Evolutionary conservation across 83 land plant species (phyloP).

Genomic region (Diphasiastrum complanatum): DNA sequence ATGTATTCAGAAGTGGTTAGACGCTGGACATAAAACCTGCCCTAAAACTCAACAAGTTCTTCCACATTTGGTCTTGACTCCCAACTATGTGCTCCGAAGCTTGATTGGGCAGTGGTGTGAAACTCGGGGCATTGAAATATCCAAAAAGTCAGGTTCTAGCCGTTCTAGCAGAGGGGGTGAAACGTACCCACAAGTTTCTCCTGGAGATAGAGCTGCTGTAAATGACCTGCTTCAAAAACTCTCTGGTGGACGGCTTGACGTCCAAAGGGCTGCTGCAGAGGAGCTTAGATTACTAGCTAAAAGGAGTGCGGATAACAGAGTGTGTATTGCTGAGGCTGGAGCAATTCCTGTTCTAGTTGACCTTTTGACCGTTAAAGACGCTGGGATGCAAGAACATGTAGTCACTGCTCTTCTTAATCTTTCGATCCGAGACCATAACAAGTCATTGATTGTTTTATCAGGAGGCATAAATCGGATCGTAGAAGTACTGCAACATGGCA

Average conservation of each 20-base stretch:
- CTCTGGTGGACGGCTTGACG: not conserved
- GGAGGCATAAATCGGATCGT: not conserved
- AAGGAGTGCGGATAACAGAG: not conserved
- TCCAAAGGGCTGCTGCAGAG: not conserved
- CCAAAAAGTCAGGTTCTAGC: not conserved
- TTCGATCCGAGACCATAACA: not conserved
- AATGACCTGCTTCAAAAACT: not conserved
- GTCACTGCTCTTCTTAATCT: no score
- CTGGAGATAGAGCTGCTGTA: not conserved
- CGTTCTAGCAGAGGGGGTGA: not conserved
- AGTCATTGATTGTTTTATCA: not conserved
- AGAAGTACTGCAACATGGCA: not conserved
- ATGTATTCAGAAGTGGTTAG: constrained; percentile 11
- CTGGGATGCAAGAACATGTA: not conserved
- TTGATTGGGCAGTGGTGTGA: constrained; percentile 14
- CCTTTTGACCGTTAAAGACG: not conserved
- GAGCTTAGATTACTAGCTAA: not conserved
- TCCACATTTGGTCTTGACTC: constrained; percentile 6
- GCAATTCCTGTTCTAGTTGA: not conserved
- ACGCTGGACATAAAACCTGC: constrained; percentile 15
- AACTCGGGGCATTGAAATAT: not conserved
- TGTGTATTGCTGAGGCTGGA: no score
- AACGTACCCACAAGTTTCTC: not conserved
- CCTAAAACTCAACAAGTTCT: constrained; percentile 10
- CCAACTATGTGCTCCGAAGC: constrained; percentile 14